Evolutionary conservation across 495 filamentous ascomycete species (phyloP), one percentile per base, ranked within the genome.

Genomic region (Pyrenula aspistea): DNA sequence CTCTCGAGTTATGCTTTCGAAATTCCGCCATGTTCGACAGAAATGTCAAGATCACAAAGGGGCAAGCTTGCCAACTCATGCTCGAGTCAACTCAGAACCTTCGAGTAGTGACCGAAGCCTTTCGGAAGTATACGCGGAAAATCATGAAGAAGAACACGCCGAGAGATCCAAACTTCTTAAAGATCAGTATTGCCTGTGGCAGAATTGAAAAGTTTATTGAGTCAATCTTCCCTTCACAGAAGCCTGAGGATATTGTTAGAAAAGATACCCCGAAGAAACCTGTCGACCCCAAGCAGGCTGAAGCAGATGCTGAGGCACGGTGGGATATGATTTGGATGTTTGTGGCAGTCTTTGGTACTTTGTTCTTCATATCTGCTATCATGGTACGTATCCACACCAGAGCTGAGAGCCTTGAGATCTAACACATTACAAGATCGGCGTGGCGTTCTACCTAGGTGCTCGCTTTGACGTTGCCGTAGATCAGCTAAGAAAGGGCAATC

Each of bases 201-300:
- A 88, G 88, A 90, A 88, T 96, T 54, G 93, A 98, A 67, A 89
- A 95, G 78, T 98, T 95, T 69, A 95, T 97, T 61, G 93, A 98
- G 68, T 81, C 82, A 4, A 85, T 98, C 63, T 98, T 91, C 82
- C 93, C 93, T 3, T 81, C 83, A 12, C 83, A 87, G 60, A 75
- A 72, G 49, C 78, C 78, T 15, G 70, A 76, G 56, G 74, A 71
- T 20, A 68, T 78, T 51, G 20, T 52, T 19, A 20, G 50, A 52
- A 59, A 62, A 22, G 56, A 56, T 54, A 58, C 61, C 51, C 57
- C 4, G 31, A 59, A 69, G 55, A 72, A 62, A 25, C 69, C 53
- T 22, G 63, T 72, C 20, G 63, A 50, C 24, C 68, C 71, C 24
- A 76, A 79, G 57, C 56, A 66, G 58, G 58, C 69, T 31, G 67